These are phyloP conservation scores for Fulvia fulva DNA, from an alignment of 2,329 filamentous ascomycete species.

Conservation along the genomic window DNA sequence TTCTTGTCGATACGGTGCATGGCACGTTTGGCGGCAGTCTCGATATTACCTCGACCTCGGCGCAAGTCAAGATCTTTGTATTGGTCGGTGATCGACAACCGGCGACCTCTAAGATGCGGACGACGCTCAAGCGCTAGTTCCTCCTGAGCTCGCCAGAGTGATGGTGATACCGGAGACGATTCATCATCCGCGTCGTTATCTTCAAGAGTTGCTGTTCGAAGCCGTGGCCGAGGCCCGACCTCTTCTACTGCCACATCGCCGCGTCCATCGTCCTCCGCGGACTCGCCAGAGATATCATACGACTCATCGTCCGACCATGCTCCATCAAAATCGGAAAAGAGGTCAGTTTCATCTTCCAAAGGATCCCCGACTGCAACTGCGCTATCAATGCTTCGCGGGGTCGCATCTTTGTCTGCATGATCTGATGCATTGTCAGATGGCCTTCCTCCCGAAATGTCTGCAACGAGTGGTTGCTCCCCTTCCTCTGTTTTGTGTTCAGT, in stretches of 20 bases:
- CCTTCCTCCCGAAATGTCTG: neutral
- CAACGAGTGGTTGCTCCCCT: neutral
- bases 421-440: neutral
- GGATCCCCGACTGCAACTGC: neutral
- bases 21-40: neutral
- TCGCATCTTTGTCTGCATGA: too few relatives aligned
- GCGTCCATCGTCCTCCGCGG: neutral
- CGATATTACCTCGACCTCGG: neutral
- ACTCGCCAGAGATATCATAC: too few relatives aligned
- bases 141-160: slow-evolving; percentile 8
- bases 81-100: neutral
- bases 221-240: neutral
- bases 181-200: neutral
- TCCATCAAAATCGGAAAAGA: too few relatives aligned
- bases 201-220: neutral
- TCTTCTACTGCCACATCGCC: neutral
- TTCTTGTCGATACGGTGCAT: neutral
- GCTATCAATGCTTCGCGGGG: too few relatives aligned
- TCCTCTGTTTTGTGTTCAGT: neutral
- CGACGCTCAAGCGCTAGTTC: neutral
- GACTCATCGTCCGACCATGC: too few relatives aligned
- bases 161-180: neutral
- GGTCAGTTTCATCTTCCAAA: too few relatives aligned
- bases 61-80: neutral
- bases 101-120: neutral